These are phyloP conservation scores for Dovyalis caffra DNA, from an alignment of 345 rosid genomes.

Conservation along the genomic window DNA sequence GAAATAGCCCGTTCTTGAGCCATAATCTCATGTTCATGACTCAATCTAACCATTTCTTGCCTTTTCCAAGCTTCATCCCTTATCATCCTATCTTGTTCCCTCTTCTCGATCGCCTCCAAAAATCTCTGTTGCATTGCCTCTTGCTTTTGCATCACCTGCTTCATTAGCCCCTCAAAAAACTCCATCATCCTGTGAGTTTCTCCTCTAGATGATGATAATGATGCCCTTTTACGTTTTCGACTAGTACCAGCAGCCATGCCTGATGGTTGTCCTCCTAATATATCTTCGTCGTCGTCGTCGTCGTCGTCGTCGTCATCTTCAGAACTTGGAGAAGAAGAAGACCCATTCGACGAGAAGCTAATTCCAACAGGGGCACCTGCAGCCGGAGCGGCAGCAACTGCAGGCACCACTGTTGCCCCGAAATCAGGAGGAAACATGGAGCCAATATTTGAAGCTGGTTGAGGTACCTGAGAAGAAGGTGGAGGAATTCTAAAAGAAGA, in stretches of 20 bases:
- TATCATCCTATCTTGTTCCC: slow-evolving; percentile 71
- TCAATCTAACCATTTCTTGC: slow-evolving; percentile 61
- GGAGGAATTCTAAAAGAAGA: slow-evolving; percentile 30
- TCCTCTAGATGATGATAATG: slow-evolving; percentile 18
- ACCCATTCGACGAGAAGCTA: slow-evolving; percentile 62
- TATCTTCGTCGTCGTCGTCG: slow-evolving; percentile 30
- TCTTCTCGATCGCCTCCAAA: slow-evolving; percentile 74
- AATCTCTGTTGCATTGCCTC: slow-evolving; percentile 71
- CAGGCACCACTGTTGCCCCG: slow-evolving; percentile 12
- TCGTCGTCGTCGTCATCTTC: slow-evolving; percentile 48
- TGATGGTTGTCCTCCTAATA: slow-evolving; percentile 39
- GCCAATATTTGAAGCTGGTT: background rate
- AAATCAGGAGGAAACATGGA: slow-evolving; percentile 22
- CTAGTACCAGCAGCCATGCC: slow-evolving; percentile 39
- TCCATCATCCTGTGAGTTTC: slow-evolving; percentile 62
- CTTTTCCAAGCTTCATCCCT: slow-evolving; percentile 85
- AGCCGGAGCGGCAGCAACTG: slow-evolving; percentile 5
- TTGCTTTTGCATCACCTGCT: slow-evolving; percentile 77
- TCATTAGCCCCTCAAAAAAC: slow-evolving; percentile 60
- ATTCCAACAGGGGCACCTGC: slow-evolving; percentile 29
- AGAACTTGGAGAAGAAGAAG: slow-evolving; percentile 55
- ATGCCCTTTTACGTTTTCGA: slow-evolving; percentile 62
- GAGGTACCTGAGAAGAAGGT: slow-evolving; percentile 14
- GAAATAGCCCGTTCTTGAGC: slow-evolving; percentile 68
- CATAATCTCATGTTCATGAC: slow-evolving; percentile 66